A percentile compares a stretch with the other conserved stretches of the same genome.
These are phyloP conservation scores for Cryptomeria japonica DNA, from an alignment of 75 land plant genomes.

Conservation along the genomic window DNA sequence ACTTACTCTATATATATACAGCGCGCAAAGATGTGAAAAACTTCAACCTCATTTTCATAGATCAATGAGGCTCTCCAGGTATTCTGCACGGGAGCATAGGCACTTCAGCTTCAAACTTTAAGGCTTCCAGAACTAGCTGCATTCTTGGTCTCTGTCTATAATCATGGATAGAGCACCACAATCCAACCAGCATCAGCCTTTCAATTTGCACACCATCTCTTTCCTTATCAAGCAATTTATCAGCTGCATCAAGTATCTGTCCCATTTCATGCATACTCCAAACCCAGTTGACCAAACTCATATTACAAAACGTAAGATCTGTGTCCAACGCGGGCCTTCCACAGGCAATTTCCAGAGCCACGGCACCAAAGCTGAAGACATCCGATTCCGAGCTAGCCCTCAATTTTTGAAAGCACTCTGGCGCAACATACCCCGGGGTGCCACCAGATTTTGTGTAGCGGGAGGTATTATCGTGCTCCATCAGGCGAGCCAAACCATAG, in stretches of 20 bases:
- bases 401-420: slow-evolving; percentile 63
- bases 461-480: slow-evolving; percentile 40
- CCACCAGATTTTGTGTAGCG: slow-evolving; percentile 53
- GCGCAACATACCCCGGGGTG: slow-evolving; percentile 63
- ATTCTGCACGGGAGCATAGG: too few relatives aligned
- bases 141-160: too few relatives aligned
- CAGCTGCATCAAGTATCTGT: slow-evolving; percentile 43
- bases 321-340: slow-evolving; percentile 31
- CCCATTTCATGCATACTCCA: slow-evolving; percentile 49
- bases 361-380: slow-evolving; percentile 63
- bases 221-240: slow-evolving; percentile 21
- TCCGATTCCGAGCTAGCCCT: slow-evolving; percentile 57
- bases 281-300: slow-evolving; percentile 45
- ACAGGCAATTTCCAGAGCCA: slow-evolving; percentile 55
- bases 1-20: too few relatives aligned
- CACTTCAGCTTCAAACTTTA: too few relatives aligned
- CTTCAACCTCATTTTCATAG: too few relatives aligned
- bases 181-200: slow-evolving; percentile 1
- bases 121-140: too few relatives aligned
- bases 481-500: slow-evolving; percentile 68
- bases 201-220: neutral
- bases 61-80: too few relatives aligned
- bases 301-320: too few relatives aligned
- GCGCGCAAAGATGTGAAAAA: too few relatives aligned
- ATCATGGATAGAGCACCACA: neutral